A percentile compares a stretch with the other conserved stretches of the same genome.
These are phyloP conservation scores for Hansenula lynferdii DNA, from an alignment of 1,139 yeast genomes.

Conservation along the genomic window DNA sequence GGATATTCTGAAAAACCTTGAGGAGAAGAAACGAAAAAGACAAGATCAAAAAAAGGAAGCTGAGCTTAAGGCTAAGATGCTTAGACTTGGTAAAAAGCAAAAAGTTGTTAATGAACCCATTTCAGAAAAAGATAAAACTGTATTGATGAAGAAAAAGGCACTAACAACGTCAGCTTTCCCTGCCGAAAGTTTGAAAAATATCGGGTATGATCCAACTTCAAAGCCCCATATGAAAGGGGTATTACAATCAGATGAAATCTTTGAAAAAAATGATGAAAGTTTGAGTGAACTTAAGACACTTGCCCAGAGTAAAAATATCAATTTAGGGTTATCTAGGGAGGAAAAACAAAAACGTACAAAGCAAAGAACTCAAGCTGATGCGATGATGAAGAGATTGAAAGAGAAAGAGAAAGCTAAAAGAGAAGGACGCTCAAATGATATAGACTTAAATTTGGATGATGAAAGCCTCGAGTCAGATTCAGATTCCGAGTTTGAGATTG, in stretches of 20 bases:
- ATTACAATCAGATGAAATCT: constrained; percentile 10
- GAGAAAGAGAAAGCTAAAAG: neutral
- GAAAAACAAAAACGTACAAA: constrained; percentile 22
- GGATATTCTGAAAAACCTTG: constrained; percentile 45
- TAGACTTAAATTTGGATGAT: too few relatives aligned
- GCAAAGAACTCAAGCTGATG: constrained; percentile 21
- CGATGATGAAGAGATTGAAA: constrained; percentile 14
- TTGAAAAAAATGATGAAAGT: constrained; percentile 21
- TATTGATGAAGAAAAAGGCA: constrained; percentile 21
- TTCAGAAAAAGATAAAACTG: constrained; percentile 12
- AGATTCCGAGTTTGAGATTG: constrained; percentile 4
- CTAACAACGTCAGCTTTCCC: constrained; percentile 33
- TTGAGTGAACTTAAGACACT: constrained; percentile 25
- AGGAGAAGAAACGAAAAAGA: constrained; percentile 27
- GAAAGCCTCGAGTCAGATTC: constrained; percentile 1
- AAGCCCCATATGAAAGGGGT: constrained; percentile 17
- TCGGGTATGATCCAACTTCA: constrained; percentile 52
- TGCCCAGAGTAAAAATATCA: constrained; percentile 27
- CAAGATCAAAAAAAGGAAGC: constrained; percentile 15
- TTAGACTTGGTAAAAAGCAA: constrained; percentile 3
- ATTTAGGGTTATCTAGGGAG: constrained; percentile 26
- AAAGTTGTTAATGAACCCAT: constrained; percentile 2
- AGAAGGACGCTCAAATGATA: too few relatives aligned
- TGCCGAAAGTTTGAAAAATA: constrained; percentile 32
- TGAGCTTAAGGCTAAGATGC: constrained; percentile 7